Evolutionary conservation across 345 rosid genomes (phyloP), one percentile per base, ranked within the genome.

Genomic region (Ceriops decandra): DNA sequence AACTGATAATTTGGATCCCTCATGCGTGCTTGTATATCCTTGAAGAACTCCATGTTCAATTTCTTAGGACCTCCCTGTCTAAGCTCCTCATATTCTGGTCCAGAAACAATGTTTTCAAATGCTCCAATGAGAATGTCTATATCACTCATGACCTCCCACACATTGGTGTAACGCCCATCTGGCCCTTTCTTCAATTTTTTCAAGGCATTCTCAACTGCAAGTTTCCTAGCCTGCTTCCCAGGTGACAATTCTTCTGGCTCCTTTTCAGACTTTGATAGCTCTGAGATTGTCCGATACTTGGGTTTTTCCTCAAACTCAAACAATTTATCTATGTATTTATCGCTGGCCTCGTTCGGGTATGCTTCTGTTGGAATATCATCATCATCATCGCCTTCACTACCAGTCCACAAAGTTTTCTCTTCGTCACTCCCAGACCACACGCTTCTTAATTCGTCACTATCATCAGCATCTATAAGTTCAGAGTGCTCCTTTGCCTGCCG

Each of bases 91-190:
- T 95, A 95, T 65, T 95, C 97, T 1, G 96, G 97, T 54, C 97
- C 93, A 11, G 96, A 91, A 51, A 91, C 85, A 35, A 95, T 81
- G 57, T 91, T 95, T 66, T 90, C 95, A n/a, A 91, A 95, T 38
- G 96, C 96, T 53, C 93, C 95, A 30, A 95, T 85, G 66, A 95
- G 70, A 70, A 95, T 85, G 74, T 95, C 95, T 15, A 84, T 74
- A 70, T 91, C 97, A 53, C 96, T 91, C 93, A 90, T 90, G 58
- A 95, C 95, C 80, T 95, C 97, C 95, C 95, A 95, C 60, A 91
- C 95, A 53, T 95, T 91, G 5, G 78, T 82, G 62, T 91, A 95
- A 4, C 99, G 90, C 60, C 96, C 96, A 59, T 95, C 97, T 0
- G 97, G 95, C 42, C 99, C 95, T 81, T 91, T 91, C 81, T 88